phyloP scores from a whole-genome alignment of 2,329 filamentous ascomycete species.

The Apiospora kogelbergensis region DNA sequence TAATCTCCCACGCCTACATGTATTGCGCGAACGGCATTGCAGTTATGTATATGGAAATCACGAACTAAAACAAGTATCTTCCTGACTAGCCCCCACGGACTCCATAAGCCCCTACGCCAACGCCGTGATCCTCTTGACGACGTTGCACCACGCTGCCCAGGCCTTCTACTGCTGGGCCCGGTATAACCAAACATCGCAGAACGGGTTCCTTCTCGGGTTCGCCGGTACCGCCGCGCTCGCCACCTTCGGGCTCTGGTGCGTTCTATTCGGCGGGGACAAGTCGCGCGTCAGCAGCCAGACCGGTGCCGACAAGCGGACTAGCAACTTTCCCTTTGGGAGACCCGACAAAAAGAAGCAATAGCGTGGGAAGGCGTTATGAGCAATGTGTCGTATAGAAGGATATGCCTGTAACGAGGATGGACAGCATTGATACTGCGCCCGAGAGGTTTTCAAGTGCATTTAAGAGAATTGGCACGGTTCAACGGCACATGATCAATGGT shows the following conservation, averaged over 20 bases:
- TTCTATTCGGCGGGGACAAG: constrained; percentile 40
- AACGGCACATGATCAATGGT: background rate
- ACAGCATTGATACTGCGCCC: too few relatives aligned
- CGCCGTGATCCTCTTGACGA: constrained; percentile 66
- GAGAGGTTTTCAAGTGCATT: too few relatives aligned
- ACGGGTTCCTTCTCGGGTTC: constrained; percentile 61
- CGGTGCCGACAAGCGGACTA: constrained; percentile 41
- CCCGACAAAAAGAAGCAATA: constrained; percentile 17
- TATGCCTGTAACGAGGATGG: too few relatives aligned
- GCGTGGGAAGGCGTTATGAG: background rate
- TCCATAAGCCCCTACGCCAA: constrained; percentile 60
- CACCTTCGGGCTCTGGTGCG: constrained; percentile 62
- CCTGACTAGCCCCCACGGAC: constrained; percentile 29
- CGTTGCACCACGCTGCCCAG: constrained; percentile 61
- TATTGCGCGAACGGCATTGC: too few relatives aligned
- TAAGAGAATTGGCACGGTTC: background rate
- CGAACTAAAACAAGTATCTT: background rate
- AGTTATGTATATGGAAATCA: too few relatives aligned
- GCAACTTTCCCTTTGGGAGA: constrained; percentile 39
- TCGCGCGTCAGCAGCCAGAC: constrained; percentile 37
- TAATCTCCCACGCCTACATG: background rate
- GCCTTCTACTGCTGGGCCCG: constrained; percentile 70
- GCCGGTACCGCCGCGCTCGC: constrained; percentile 57
- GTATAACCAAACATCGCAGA: constrained; percentile 57
- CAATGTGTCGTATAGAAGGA: too few relatives aligned